Evolutionary conservation across 371 early-diverging fungal species (phyloP).

Genomic region (Umbelopsis sp.): DNA sequence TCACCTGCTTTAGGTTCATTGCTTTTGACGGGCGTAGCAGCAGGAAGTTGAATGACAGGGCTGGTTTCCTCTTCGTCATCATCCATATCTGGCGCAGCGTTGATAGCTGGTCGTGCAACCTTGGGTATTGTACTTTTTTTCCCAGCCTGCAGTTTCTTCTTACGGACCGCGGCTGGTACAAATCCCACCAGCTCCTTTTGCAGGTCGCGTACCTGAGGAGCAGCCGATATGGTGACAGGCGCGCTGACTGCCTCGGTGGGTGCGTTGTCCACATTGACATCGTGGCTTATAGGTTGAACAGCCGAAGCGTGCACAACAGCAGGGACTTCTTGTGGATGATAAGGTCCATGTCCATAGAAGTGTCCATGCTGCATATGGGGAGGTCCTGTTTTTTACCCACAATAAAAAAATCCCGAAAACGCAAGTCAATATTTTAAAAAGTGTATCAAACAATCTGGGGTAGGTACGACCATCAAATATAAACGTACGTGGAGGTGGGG

Average conservation of each 20-base stretch:
- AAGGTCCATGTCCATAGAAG: constrained; percentile 12
- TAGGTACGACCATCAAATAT: neutral
- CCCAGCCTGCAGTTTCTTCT: constrained; percentile 52
- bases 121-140: constrained; percentile 48
- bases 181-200: constrained; percentile 64
- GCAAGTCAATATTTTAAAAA: no score
- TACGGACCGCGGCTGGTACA: constrained; percentile 64
- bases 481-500: constrained; percentile 24
- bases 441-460: no score
- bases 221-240: constrained; percentile 61
- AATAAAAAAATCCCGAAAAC: no score
- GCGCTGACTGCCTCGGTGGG: constrained; percentile 22
- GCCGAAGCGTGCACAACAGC: neutral
- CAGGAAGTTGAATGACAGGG: neutral
- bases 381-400: neutral
- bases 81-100: constrained; percentile 57
- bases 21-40: neutral
- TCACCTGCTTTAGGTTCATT: neutral
- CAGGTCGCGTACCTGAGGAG: constrained; percentile 65
- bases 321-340: neutral
- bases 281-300: no score
- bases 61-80: constrained; percentile 24
- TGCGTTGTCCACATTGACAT: neutral
- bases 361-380: constrained; percentile 18
- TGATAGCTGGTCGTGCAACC: constrained; percentile 47